Evolutionary conservation across 345 rosid species (phyloP), one percentile per base, ranked within the genome.

Genomic region (Gossypioides kirkii): DNA sequence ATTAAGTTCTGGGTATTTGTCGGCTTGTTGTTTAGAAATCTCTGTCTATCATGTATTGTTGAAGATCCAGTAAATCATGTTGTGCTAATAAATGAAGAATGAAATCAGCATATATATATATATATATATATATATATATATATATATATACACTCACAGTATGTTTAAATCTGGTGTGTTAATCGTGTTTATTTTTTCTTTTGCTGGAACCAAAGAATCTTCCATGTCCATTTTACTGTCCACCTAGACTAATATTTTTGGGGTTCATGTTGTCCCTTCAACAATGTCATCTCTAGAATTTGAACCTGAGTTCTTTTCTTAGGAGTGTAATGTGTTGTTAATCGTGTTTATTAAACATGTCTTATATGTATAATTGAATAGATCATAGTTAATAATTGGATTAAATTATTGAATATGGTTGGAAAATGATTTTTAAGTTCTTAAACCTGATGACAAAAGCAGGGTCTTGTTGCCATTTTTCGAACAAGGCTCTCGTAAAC

Each of bases 21-120:
- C 85, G 72, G 80, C 80, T 87, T 81, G 89, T 83, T 87, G 70
- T 82, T 87, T 88, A 89, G 91, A 90, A 90, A 82, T 83, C 87
- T 54, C 0, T 82, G 88, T 80, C 75, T n/a, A 32, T 60, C 59
- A 77, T 10, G 38, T 10, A 76, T 81, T 73, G 80, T 86, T 77
- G 70, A 80, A 79, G 89, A 83, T 84, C 88, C 89, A 83, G 84
- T 85, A 87, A 87, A 86, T 80, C 90, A 83, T 84, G 88, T 71
- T 49, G 87, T 85, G 84, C 73, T 56, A 22, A 10, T 1, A 1
- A 3, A 10, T 61, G 65, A n/a, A 17, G 23, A 52, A 6, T 52
- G 22, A n/a, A 52, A 52, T 7, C 56, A 6, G 10, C 3, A 52
- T 52, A n/a, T n/a, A 52, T 6, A n/a, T 2, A 16, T 10, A 52